These are phyloP conservation scores for Phytophthora chlamydospora DNA, from an alignment of 352 stramenopile genomes.

Conservation along the genomic window DNA sequence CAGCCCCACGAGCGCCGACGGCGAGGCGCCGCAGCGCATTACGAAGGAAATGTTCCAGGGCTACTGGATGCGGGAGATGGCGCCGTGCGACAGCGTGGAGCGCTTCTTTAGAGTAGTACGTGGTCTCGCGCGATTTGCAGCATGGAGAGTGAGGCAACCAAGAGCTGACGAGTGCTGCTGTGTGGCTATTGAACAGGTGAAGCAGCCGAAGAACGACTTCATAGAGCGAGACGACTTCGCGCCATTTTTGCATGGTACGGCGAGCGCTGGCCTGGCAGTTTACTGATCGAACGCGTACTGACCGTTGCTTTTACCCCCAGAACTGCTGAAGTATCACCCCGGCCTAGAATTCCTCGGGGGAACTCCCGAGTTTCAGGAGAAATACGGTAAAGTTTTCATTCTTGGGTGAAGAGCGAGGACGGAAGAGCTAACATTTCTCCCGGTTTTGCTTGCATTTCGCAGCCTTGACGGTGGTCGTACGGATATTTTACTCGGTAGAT, in stretches of 20 bases:
- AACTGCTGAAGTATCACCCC: slow-evolving; percentile 89
- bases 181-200: slow-evolving; percentile 66
- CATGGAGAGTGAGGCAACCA: not conserved
- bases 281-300: slow-evolving; percentile 10
- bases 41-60: slow-evolving; percentile 91
- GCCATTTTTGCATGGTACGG: slow-evolving; percentile 94
- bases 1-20: slow-evolving; percentile 36
- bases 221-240: slow-evolving; percentile 97
- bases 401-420: not conserved
- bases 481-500: slow-evolving; percentile 96
- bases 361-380: slow-evolving; percentile 99
- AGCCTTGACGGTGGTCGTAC: slow-evolving; percentile 96
- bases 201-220: slow-evolving; percentile 90
- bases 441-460: slow-evolving; percentile 2
- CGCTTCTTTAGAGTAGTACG: slow-evolving; percentile 96
- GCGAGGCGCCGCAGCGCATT: slow-evolving; percentile 50
- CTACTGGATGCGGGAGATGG: slow-evolving; percentile 96
- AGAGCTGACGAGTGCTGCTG: slow-evolving; percentile 14
- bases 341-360: slow-evolving; percentile 97
- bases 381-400: slow-evolving; percentile 87
- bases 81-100: slow-evolving; percentile 95
- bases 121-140: slow-evolving; percentile 14
- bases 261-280: not conserved
- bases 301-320: slow-evolving; percentile 48
- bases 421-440: not conserved